Percentiles rank a stretch among this genome's conserved stretches.
phyloP scores from a whole-genome alignment of 1,284 basidiomycete species.

The Stygiomarasmius scandens region DNA sequence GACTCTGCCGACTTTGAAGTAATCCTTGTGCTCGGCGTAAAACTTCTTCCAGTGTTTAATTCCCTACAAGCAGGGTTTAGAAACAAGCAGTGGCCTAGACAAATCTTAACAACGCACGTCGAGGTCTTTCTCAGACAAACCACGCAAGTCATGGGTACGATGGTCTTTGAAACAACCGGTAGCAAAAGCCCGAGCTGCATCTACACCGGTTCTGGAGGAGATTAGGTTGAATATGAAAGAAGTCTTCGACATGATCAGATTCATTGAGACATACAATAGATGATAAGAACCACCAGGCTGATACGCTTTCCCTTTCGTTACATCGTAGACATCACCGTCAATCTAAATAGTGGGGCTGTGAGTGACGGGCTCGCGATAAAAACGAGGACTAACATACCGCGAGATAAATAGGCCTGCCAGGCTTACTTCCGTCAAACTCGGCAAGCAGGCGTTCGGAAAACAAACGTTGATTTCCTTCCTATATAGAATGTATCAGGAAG shows the following conservation, averaged over 20 bases:
- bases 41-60: conserved; percentile 88
- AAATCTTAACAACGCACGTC: conserved; percentile 57
- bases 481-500: conserved; percentile 20
- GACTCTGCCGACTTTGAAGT: conserved; percentile 76
- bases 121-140: conserved; percentile 72
- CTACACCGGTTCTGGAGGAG: conserved; percentile 72
- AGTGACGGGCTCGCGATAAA: conserved; percentile 17
- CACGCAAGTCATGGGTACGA: conserved; percentile 88
- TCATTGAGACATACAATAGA: conserved; percentile 62
- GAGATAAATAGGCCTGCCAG: conserved; percentile 80
- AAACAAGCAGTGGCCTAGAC: no score
- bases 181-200: conserved; percentile 87
- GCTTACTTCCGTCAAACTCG: conserved; percentile 74
- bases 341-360: conserved; percentile 53
- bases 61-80: conserved; percentile 47
- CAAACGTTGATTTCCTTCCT: conserved; percentile 60
- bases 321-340: conserved; percentile 93
- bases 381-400: conserved; percentile 55
- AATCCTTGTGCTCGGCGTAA: conserved; percentile 80
- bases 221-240: conserved; percentile 15
- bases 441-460: conserved; percentile 76
- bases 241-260: conserved; percentile 6
- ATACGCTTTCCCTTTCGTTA: conserved; percentile 82
- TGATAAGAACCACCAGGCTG: conserved; percentile 88
- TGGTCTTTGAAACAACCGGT: conserved; percentile 93